These are phyloP conservation scores for Cylindrotheca closterium DNA, from an alignment of 108 stramenopile species.

Conservation along the genomic window DNA sequence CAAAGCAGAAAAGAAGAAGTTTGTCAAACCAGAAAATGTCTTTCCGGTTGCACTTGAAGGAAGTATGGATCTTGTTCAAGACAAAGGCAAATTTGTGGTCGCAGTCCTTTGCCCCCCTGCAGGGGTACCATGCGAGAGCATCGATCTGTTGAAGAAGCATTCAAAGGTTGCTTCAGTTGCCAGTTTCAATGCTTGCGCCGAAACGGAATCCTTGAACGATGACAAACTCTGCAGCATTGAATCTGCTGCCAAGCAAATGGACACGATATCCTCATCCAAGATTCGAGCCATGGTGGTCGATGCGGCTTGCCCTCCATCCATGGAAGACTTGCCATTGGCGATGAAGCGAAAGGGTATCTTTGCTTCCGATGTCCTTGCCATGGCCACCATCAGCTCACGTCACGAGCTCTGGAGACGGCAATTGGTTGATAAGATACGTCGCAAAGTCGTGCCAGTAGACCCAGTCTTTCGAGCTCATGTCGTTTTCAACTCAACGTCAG, in stretches of 20 bases:
- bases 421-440: constrained; percentile 31
- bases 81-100: not conserved
- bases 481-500: constrained; percentile 27
- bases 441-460: constrained; percentile 16
- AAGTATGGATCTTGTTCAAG: constrained; percentile 4
- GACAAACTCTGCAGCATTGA: not conserved
- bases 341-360: not conserved
- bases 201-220: not conserved
- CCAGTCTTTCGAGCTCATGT: constrained; percentile 25
- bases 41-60: constrained; percentile 7
- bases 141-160: constrained; percentile 15
- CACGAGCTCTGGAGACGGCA: constrained; percentile 18
- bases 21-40: not conserved
- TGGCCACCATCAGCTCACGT: not conserved
- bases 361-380: not conserved
- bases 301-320: constrained; percentile 5
- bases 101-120: constrained; percentile 17
- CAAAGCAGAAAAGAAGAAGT: not conserved
- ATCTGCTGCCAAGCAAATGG: not conserved
- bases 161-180: constrained; percentile 17
- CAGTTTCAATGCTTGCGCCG: constrained; percentile 11
- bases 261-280: not conserved
- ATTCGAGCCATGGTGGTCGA: constrained; percentile 19
- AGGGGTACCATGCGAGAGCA: constrained; percentile 1
- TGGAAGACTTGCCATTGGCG: constrained; percentile 21